These are phyloP conservation scores for Funneliformis mosseae DNA, from an alignment of 192 early-diverging fungal genomes.

Conservation along the genomic window DNA sequence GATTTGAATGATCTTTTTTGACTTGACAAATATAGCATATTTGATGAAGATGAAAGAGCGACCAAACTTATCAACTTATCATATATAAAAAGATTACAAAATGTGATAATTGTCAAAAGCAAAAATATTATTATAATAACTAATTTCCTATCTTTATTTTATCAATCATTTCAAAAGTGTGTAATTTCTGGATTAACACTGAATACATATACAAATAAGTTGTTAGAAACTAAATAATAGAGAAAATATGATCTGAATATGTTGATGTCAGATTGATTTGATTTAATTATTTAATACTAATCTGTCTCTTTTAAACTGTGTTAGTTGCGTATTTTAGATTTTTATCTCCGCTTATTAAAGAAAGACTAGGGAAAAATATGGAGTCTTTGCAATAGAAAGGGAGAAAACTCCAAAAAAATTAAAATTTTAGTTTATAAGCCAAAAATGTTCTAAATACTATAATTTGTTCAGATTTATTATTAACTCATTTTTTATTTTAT, in stretches of 20 bases:
- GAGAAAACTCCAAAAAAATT: no score
- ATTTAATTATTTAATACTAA: conserved; percentile 30
- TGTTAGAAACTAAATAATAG: conserved; percentile 47
- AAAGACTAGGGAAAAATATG: conserved; percentile 82
- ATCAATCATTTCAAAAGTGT: conserved; percentile 80
- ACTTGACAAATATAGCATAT: conserved; percentile 77
- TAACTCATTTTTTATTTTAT: no score
- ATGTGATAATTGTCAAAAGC: neutral
- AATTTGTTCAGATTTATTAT: no score
- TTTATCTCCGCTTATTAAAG: conserved; percentile 82
- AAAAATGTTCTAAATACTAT: no score
- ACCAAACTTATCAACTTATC: conserved; percentile 57
- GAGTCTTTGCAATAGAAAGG: no score
- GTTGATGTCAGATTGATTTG: neutral
- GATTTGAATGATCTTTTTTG: conserved; percentile 81
- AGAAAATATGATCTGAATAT: neutral
- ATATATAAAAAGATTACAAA: neutral
- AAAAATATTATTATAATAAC: neutral
- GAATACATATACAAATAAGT: conserved; percentile 81
- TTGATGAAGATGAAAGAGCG: conserved; percentile 64
- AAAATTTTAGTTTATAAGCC: no score
- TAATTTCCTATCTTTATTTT: conserved; percentile 66
- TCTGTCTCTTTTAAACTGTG: conserved; percentile 81
- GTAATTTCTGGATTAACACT: conserved; percentile 70
- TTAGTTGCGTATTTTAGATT: conserved; percentile 85